Percentiles rank a stretch among this genome's conserved stretches.
Evolutionary conservation across 106 monocot genomes (phyloP).

Genomic region (Ottelia alismoides): DNA sequence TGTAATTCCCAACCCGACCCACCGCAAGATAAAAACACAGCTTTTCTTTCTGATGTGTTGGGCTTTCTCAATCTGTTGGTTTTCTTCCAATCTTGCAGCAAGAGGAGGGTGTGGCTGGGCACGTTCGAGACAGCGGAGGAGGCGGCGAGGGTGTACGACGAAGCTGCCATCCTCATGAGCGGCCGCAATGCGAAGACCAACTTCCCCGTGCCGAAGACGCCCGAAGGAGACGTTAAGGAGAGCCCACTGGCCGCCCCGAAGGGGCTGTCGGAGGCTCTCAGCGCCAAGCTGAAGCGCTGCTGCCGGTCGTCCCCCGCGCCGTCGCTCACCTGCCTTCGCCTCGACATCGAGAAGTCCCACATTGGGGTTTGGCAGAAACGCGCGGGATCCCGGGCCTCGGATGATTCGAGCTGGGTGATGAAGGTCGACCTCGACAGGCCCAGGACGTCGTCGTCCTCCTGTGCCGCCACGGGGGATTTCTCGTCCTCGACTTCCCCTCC

Average conservation of each 20-base stretch:
- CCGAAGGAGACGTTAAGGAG: slow-evolving; percentile 7
- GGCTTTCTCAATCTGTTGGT: background rate
- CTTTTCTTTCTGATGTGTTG: slow-evolving; percentile 1
- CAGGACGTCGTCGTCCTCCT: background rate
- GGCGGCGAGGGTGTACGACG: slow-evolving; percentile 91
- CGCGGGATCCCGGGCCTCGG: slow-evolving; percentile 47
- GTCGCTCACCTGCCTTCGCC: slow-evolving; percentile 89
- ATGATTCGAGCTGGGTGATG: slow-evolving; percentile 87
- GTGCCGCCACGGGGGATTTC: background rate
- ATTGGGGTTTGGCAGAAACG: slow-evolving; percentile 99
- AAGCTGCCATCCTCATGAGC: slow-evolving; percentile 75
- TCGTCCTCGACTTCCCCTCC: background rate
- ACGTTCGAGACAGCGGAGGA: slow-evolving; percentile 93
- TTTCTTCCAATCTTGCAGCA: slow-evolving; percentile 17
- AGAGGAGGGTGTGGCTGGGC: slow-evolving; percentile 91
- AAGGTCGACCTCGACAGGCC: slow-evolving; percentile 48
- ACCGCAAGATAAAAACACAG: background rate
- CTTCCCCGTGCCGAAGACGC: slow-evolving; percentile 39
- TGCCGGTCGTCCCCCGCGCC: slow-evolving; percentile 71
- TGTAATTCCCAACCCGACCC: slow-evolving; percentile 31
- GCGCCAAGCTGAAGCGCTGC: slow-evolving; percentile 72
- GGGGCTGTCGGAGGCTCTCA: slow-evolving; percentile 30
- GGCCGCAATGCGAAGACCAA: slow-evolving; percentile 96
- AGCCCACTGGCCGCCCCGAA: slow-evolving; percentile 2
- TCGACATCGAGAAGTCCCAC: slow-evolving; percentile 85